phyloP scores from a whole-genome alignment of 1,139 yeast species.

The Taphrina confusa region DNA sequence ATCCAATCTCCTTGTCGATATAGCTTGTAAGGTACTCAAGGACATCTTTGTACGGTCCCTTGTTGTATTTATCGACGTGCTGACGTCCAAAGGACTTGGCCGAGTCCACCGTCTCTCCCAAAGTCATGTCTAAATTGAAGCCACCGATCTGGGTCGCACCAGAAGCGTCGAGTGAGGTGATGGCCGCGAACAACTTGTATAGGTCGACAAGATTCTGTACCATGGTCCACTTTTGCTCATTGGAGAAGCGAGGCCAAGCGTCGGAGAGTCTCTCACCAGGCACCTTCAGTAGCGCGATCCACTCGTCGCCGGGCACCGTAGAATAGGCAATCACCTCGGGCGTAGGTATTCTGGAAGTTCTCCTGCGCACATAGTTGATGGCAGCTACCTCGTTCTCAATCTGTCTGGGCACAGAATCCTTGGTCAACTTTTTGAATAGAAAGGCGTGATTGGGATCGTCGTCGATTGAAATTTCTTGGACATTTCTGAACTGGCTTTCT shows the following conservation, averaged over 20 bases:
- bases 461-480: neutral
- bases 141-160: constrained; percentile 1
- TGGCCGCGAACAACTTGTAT: constrained; percentile 6
- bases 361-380: constrained; percentile 4
- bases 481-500: neutral
- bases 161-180: constrained; percentile 1
- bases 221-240: neutral
- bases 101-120: neutral
- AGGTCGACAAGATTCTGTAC: constrained; percentile 1
- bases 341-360: neutral
- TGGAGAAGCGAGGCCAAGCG: neutral
- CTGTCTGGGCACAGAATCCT: neutral
- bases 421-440: constrained; percentile 2
- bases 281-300: constrained; percentile 1
- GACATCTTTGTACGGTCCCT: constrained; percentile 3
- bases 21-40: constrained; percentile 1
- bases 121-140: constrained; percentile 10
- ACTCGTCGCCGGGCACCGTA: neutral
- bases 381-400: constrained; percentile 16
- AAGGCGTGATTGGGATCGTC: constrained; percentile 5
- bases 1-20: constrained; percentile 15
- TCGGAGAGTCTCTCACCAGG: neutral
- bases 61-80: neutral
- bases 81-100: constrained; percentile 2
- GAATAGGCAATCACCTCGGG: constrained; percentile 10